Conservation (phyloP, 768 basidiomycete genomes). For the Hirschioporus abietinus region DNA sequence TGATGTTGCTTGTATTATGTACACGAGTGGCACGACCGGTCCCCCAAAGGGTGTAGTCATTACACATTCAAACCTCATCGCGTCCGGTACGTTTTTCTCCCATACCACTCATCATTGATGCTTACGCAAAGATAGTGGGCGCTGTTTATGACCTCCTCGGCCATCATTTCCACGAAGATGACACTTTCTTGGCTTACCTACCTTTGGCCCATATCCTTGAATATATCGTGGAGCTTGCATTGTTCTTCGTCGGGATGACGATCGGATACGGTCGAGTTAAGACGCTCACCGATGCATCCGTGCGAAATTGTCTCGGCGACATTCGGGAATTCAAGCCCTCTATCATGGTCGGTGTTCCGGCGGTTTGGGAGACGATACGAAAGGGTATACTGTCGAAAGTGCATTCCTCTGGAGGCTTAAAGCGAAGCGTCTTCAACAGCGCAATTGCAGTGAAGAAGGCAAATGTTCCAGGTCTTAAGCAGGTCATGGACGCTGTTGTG, state of each 20-base stretch:
- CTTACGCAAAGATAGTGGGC: constrained; percentile 40
- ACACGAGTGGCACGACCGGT: constrained; percentile 89
- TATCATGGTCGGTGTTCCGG: constrained; percentile 94
- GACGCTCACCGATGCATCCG: constrained; percentile 93
- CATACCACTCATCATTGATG: neutral
- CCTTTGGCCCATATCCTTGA: constrained; percentile 95
- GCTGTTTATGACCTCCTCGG: constrained; percentile 70
- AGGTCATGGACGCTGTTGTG: constrained; percentile 70
- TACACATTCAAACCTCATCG: constrained; percentile 80
- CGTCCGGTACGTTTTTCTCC: constrained; percentile 37
- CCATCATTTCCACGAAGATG: constrained; percentile 53
- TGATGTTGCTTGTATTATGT: constrained; percentile 68
- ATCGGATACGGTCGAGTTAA: constrained; percentile 90
- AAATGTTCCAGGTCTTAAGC: constrained; percentile 56
- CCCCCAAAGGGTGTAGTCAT: constrained; percentile 93
- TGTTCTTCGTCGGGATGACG: constrained; percentile 73
- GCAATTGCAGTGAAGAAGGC: constrained; percentile 74
- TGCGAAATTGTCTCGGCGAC: constrained; percentile 85
- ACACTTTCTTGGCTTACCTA: constrained; percentile 83
- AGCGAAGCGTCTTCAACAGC: constrained; percentile 73
- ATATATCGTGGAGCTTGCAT: constrained; percentile 82
- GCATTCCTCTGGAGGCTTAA: constrained; percentile 57
- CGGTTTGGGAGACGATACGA: constrained; percentile 95
- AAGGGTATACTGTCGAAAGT: constrained; percentile 90
- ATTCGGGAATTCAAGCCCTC: constrained; percentile 75